A percentile compares a stretch with the other conserved stretches of the same genome.
Conservation (phyloP, 1,284 basidiomycete genomes). For the Moniliophthora roreri region DNA sequence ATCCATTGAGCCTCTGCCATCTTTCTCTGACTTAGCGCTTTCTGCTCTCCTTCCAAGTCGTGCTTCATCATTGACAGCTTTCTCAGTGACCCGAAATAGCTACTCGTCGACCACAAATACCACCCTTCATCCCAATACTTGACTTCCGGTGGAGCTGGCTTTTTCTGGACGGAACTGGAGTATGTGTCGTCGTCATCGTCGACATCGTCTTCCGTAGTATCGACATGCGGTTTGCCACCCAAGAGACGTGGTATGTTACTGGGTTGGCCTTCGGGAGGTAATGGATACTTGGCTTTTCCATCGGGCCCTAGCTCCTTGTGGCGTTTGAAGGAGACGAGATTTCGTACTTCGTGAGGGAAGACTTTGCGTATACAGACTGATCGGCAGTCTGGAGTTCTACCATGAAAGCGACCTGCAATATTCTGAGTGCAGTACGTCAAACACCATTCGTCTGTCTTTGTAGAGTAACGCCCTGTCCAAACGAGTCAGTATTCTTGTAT, state of each 20-base stretch:
- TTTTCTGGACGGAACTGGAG: background rate
- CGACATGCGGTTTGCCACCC: constrained; percentile 33
- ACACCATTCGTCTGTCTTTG: constrained; percentile 69
- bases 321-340: constrained; percentile 47
- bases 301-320: constrained; percentile 37
- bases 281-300: constrained; percentile 50
- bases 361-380: constrained; percentile 72
- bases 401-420: constrained; percentile 54
- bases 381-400: constrained; percentile 59
- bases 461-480: constrained; percentile 51
- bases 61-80: constrained; percentile 59
- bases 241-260: constrained; percentile 40
- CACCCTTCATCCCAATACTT: constrained; percentile 72
- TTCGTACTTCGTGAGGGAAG: constrained; percentile 68
- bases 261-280: constrained; percentile 64
- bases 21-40: constrained; percentile 39
- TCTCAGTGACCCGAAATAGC: constrained; percentile 51
- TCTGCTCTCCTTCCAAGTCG: constrained; percentile 50
- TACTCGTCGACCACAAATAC: constrained; percentile 69
- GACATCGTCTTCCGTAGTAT: constrained; percentile 26
- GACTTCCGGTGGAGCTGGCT: constrained; percentile 23
- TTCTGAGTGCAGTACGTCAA: constrained; percentile 71
- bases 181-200: constrained; percentile 4
- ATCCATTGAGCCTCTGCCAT: constrained; percentile 45
- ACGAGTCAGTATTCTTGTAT: background rate